These are phyloP conservation scores for Pezicula rhizophila DNA, from an alignment of 2,329 filamentous ascomycete genomes.

Conservation along the genomic window DNA sequence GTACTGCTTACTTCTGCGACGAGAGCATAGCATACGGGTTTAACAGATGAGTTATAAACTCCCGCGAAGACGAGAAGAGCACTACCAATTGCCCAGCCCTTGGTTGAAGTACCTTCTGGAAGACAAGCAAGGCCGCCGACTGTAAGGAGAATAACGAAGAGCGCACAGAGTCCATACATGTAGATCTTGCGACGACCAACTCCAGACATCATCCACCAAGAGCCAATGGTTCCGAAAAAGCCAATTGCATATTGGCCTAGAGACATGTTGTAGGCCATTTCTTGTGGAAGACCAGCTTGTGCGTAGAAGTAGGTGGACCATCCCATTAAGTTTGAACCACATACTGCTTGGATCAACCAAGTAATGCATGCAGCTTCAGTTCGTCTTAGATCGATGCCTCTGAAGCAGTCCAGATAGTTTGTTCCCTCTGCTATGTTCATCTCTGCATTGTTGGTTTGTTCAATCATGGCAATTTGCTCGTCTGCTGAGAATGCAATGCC, in stretches of 20 bases:
- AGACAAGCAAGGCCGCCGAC: slow-evolving; percentile 41
- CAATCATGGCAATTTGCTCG: slow-evolving; percentile 40
- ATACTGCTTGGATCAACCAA: slow-evolving; percentile 57
- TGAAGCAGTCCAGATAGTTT: slow-evolving; percentile 45
- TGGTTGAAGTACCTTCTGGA: slow-evolving; percentile 30
- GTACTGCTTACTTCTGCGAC: slow-evolving; percentile 36
- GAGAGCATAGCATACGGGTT: slow-evolving; percentile 37
- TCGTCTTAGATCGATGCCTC: slow-evolving; percentile 39
- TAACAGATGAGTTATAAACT: slow-evolving; percentile 38
- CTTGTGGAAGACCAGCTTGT: slow-evolving; percentile 43
- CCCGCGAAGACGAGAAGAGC: slow-evolving; percentile 36
- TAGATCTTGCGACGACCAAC: slow-evolving; percentile 46
- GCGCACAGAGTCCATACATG: slow-evolving; percentile 37
- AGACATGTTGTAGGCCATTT: slow-evolving; percentile 47
- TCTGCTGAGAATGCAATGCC: slow-evolving; percentile 16
- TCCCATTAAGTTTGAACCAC: slow-evolving; percentile 55
- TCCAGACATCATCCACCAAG: slow-evolving; percentile 40
- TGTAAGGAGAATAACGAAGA: slow-evolving; percentile 35
- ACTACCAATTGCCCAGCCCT: slow-evolving; percentile 36
- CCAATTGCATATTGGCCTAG: slow-evolving; percentile 41
- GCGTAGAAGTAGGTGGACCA: slow-evolving; percentile 56
- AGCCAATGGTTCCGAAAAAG: slow-evolving; percentile 43
- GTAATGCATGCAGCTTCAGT: slow-evolving; percentile 50
- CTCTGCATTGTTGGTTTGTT: slow-evolving; percentile 51
- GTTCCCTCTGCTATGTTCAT: slow-evolving; percentile 36